Base-by-base conservation (phyloP, 2,329 filamentous ascomycete genomes). In the Monascus ruber region DNA sequence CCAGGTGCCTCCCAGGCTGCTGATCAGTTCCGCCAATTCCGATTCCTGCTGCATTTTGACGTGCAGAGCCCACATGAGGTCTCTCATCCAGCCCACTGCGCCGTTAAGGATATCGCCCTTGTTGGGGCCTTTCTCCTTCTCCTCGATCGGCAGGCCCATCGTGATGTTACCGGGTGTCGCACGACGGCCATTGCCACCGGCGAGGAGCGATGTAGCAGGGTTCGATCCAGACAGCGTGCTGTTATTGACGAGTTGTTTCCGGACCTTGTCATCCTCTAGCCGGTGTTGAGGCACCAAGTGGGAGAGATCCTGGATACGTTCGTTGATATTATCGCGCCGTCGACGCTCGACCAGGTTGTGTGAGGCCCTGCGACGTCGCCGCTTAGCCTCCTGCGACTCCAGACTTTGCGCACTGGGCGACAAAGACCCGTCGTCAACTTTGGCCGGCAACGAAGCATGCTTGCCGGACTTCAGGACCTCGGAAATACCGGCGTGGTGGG, bases 61-160 rank as follows among this genome's bases (percentile, higher is more conserved):
- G 56, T 94, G 81, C 43, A 94, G 70, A 68, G 93, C 82, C 91
- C 91, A 96, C 86, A 96, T 94, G 38, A 98, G 72, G 65, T 98
- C 91, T 46, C 89, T 79, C 44, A 86, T 95, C 91, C 91, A 98
- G 64, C 86, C 87, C 39, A 96, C 91, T 28, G 89, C 85, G 26
- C 91, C 89, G 56, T 96, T 96, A 52, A 98, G 80, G 43, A 98
- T 96, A 53, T 98, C 91, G 36, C 91, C 91, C 68, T 98, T 98
- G 71, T 96, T 96, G 5, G 91, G 91, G 0, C 91, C 91, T 59
- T 96, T 96, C 66, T 98, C 91, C 61, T 96, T 96, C 50, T 96
- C 91, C 53, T 98, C 91, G 29, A 94, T 76, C 0, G 91, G 89
- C 26, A 96, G 74, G 9, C 88, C 87, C 47, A 89, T 89, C 5